Base-by-base conservation (phyloP, 2,329 filamentous ascomycete species). In the Diaporthe sp. region DNA sequence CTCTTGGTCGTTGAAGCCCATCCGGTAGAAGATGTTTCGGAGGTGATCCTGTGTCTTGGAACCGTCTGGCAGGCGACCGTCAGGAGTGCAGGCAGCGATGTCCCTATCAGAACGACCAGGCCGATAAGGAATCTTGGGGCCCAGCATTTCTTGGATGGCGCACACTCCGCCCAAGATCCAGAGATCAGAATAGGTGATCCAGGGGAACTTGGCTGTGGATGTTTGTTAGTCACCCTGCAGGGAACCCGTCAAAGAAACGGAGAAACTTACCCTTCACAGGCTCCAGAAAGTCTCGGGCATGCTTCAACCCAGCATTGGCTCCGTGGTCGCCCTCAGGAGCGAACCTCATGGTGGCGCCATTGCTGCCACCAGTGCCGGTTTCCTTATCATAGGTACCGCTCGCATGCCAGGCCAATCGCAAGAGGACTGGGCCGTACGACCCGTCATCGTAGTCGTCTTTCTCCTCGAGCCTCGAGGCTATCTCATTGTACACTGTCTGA, bases 291-390 rank as follows among this genome's bases (percentile, higher is more conserved):
- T 98, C 93, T 76, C 96, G 94, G 77, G 96, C 97, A 80, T 91
- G 87, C 83, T 94, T 92, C 82, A 98, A 89, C 80, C 96, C 97
- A 76, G 96, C 95, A 83, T 99, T 99, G 85, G 96, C 97, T 80
- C 95, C 95, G 86, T 99, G 96, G 84, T 93, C 92, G 76, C 91
- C 89, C 87, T 98, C 97, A 62, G 96, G 96, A 34, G 92, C 89
- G 84, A 98, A 98, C 83, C 97, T 92, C 97, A 98, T 98, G 79
- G 96, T 98, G 75, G 96, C 96, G 79, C 97, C 96, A 85, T 98
- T 98, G 89, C 94, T 96, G 79, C 96, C 96, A 81, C 96, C 97
- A 61, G 96, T 98, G 79, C 91, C 90, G 37, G 96, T 98, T 82
- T 91, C 91, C 87, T 93, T 94, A 84, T 98, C 96, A 82, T 93